These are phyloP conservation scores for Raphanus raphanistrum DNA, from an alignment of 345 rosid species.

Conservation along the genomic window DNA sequence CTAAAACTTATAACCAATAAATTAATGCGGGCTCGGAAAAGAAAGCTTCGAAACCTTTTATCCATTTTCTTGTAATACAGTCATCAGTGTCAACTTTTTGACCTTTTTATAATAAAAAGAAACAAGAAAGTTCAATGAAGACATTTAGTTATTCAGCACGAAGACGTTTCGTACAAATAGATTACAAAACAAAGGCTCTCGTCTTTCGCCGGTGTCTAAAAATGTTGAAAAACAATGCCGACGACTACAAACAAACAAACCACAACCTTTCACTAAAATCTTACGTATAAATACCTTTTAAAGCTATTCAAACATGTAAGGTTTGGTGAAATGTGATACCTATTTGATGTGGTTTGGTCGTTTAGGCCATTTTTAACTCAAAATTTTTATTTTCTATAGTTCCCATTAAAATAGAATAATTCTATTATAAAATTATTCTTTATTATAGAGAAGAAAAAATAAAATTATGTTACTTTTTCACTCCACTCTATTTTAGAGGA, in stretches of 20 bases:
- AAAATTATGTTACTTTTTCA: no score
- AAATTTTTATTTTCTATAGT: no score
- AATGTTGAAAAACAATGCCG: background rate
- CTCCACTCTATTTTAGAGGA: no score
- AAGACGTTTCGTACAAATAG: background rate
- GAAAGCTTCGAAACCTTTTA: background rate
- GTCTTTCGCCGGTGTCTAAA: slow-evolving; percentile 21
- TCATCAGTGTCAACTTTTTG: background rate
- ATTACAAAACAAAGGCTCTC: slow-evolving; percentile 10
- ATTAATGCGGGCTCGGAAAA: background rate
- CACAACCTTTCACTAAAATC: background rate
- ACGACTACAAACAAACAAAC: background rate
- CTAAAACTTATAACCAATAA: background rate
- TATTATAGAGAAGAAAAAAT: no score
- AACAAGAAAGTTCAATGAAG: background rate
- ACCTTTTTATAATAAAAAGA: background rate
- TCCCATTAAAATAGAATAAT: no score
- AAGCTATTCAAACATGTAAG: background rate
- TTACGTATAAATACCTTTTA: background rate
- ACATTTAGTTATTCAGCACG: background rate
- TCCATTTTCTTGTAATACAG: background rate
- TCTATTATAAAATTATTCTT: no score
- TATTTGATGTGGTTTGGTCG: background rate
- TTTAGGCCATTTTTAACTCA: background rate
- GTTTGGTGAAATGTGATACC: background rate